Evolutionary conservation across 371 early-diverging fungal species (phyloP).

Genomic region (Entomophthora muscae): DNA sequence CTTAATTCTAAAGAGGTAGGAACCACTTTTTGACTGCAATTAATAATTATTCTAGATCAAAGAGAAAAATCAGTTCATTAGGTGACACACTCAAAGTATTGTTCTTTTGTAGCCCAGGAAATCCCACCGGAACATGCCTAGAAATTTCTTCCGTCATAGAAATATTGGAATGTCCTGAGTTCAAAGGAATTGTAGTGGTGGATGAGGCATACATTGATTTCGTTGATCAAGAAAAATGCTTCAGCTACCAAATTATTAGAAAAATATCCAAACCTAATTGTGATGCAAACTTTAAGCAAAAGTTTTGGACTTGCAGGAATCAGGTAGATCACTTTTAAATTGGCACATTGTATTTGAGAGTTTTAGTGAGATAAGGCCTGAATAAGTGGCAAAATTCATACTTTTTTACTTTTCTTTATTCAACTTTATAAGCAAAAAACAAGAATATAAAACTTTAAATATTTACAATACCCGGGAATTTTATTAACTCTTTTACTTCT

Average conservation of each 20-base stretch:
- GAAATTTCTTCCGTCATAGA: conserved; percentile 41
- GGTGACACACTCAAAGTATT: conserved; percentile 70
- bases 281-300: conserved; percentile 93
- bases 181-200: conserved; percentile 74
- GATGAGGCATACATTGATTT: conserved; percentile 99
- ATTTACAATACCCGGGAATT: no score
- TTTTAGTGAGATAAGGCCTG: no score
- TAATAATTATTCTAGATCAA: background rate
- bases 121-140: conserved; percentile 86
- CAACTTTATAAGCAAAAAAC: no score
- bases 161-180: conserved; percentile 41
- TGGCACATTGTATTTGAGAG: no score
- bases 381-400: no score
- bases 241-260: background rate
- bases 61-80: conserved; percentile 25
- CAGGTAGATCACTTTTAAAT: no score
- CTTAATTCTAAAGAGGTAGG: conserved; percentile 53
- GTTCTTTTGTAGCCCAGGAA: conserved; percentile 93
- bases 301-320: conserved; percentile 94
- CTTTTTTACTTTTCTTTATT: no score
- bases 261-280: conserved; percentile 80
- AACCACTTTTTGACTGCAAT: background rate
- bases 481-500: no score
- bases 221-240: conserved; percentile 24
- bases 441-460: no score